Base-by-base conservation (phyloP, 73 alveolate genomes). In the Tetrahymena borealis region DNA sequence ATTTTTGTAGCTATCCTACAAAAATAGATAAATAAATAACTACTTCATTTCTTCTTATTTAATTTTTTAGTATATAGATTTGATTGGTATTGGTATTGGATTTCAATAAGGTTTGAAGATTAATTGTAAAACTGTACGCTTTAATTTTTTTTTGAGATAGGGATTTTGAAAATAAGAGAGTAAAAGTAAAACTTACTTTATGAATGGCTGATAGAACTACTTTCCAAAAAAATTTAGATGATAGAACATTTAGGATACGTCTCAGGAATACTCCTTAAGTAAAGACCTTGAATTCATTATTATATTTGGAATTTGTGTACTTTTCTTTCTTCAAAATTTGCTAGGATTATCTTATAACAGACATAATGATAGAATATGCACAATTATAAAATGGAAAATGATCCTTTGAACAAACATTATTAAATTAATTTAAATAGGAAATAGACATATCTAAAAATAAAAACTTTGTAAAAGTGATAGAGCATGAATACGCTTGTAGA, bases 401-500 rank as follows among this genome's bases (percentile, higher is more conserved):
- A 18, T 24, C 37, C 10, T 24, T n/a, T 20, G n/a, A 0, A 28
- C 33, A 9, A 0, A 60, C 15, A 24, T 18, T 24, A 15, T 60
- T 0, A 15, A 18, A 0, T 24, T 18, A 60, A 60, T 20, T 24
- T 60, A 60, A 60, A 60, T 24, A 60, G 85, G 85, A 60, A 60
- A 60, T 60, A 7, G 85, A 60, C 28, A 60, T 60, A 24, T 60
- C 85, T 32, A 60, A 60, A 35, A 60, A 60, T n/a, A 60, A 96
- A 90, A 90, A 94, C 90, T 96, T 96, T 77, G 96, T 96, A 32
- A 96, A 96, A 93, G 98, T 96, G 32, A 95, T 96, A 36, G 94
- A 96, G 94, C 90, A 93, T 78, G 98, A 96, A 91, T 96, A 96
- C 94, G 98, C 98, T 33, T 96, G 95, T 32, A 41, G 97, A 33